A percentile compares a stretch with the other conserved stretches of the same genome.
phyloP scores from a whole-genome alignment of 345 rosid genomes.

The Psidium friedrichsthalianum region DNA sequence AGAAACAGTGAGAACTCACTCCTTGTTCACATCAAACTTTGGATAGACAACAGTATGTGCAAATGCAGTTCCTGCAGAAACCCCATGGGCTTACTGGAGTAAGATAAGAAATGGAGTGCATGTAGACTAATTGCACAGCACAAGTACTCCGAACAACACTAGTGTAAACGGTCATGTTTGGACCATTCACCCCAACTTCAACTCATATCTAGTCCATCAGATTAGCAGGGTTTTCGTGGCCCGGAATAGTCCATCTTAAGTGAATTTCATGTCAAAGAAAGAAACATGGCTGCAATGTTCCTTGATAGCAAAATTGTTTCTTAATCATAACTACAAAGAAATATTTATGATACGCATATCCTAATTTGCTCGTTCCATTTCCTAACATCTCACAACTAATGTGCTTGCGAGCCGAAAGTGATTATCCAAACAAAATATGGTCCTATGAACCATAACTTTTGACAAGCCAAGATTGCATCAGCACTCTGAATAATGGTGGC shows the following conservation, averaged over 20 bases:
- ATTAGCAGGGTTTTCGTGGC: background rate
- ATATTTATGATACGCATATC: too few species aligned
- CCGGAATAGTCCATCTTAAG: background rate
- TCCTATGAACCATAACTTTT: constrained; percentile 34
- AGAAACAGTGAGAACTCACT: too few species aligned
- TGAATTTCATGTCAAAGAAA: too few species aligned
- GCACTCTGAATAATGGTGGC: constrained; percentile 98
- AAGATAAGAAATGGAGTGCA: too few species aligned
- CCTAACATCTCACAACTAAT: background rate
- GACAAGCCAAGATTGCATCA: constrained; percentile 96
- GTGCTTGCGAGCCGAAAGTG: background rate
- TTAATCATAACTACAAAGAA: too few species aligned
- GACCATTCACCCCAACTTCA: background rate
- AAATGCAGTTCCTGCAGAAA: too few species aligned
- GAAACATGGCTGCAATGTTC: too few species aligned
- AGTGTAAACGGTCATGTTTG: background rate
- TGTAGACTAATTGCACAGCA: too few species aligned
- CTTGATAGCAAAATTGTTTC: too few species aligned
- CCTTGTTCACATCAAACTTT: too few species aligned
- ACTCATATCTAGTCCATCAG: background rate
- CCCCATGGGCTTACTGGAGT: too few species aligned
- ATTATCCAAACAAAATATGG: background rate
- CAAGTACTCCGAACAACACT: background rate
- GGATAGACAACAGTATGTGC: too few species aligned
- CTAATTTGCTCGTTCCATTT: background rate